A percentile compares a stretch with the other conserved stretches of the same genome.
phyloP scores from a whole-genome alignment of 2,329 filamentous ascomycete genomes.

The Pestalotiopsis sp. region DNA sequence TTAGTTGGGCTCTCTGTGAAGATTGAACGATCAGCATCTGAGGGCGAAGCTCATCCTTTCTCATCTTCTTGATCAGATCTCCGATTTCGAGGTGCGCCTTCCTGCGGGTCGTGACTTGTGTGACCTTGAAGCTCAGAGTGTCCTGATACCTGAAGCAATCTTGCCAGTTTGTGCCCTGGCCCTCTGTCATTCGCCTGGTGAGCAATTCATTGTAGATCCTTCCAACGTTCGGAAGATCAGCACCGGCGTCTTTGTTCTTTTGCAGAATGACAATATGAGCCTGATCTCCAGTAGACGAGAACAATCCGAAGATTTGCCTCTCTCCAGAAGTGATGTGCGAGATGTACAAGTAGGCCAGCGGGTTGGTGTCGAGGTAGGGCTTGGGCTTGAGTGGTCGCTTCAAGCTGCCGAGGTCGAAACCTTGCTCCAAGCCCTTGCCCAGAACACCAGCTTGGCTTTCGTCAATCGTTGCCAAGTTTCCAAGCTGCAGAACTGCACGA shows the following conservation, averaged over 20 bases:
- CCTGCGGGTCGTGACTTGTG: constrained; percentile 84
- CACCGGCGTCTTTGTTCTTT: constrained; percentile 72
- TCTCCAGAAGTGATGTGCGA: constrained; percentile 93
- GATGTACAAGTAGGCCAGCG: constrained; percentile 84
- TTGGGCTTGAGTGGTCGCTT: constrained; percentile 65
- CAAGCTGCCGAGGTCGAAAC: constrained; percentile 83
- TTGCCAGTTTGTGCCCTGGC: constrained; percentile 72
- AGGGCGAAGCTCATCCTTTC: constrained; percentile 79
- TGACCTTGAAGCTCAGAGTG: constrained; percentile 80
- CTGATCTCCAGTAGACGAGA: constrained; percentile 79
- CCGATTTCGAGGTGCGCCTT: constrained; percentile 88
- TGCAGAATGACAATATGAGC: constrained; percentile 90
- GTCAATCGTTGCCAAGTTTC: constrained; percentile 91
- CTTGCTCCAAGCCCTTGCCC: constrained; percentile 88
- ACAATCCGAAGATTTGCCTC: constrained; percentile 88
- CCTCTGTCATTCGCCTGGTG: constrained; percentile 65
- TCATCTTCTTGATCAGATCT: constrained; percentile 87
- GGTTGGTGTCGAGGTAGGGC: constrained; percentile 74
- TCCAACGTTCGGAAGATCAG: constrained; percentile 87
- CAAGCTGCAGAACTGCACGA: constrained; percentile 84
- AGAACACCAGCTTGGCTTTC: constrained; percentile 87
- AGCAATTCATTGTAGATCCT: constrained; percentile 85
- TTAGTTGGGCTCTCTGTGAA: constrained; percentile 76
- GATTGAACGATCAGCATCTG: constrained; percentile 90
- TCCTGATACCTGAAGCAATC: constrained; percentile 87